Conservation (phyloP, 495 filamentous ascomycete species). For the Aspergillus panamensis region DNA sequence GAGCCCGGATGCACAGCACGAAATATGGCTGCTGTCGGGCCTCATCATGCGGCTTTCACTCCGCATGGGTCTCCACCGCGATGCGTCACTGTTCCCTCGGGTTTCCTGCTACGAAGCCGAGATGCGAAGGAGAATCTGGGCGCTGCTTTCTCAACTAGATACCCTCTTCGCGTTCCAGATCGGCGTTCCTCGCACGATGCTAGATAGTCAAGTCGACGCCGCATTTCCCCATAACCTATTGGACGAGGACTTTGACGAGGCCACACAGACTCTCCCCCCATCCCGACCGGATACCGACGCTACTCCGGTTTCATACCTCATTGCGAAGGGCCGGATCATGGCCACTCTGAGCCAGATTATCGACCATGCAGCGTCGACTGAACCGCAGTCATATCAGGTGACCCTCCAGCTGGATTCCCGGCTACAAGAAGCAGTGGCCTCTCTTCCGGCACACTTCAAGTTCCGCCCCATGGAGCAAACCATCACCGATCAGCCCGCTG, state of each 20-base stretch:
- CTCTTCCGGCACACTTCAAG: not conserved
- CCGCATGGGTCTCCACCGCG: conserved; percentile 9
- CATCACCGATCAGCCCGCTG: not conserved
- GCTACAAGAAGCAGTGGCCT: conserved; percentile 3
- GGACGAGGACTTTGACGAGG: conserved; percentile 9
- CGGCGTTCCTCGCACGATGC: conserved; percentile 7
- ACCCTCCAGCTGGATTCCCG: conserved; percentile 1
- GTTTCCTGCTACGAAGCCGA: conserved; percentile 10
- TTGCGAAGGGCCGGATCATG: not conserved
- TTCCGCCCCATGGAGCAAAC: conserved; percentile 4
- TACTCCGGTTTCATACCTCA: conserved; percentile 7
- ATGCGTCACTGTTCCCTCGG: not conserved
- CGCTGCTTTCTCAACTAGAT: conserved; percentile 5
- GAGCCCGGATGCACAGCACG: conserved; percentile 8
- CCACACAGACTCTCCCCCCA: not conserved
- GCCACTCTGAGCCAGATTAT: not conserved
- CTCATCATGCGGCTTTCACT: conserved; percentile 2
- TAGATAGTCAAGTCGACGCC: not conserved
- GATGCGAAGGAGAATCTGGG: conserved; percentile 12
- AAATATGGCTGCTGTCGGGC: conserved; percentile 6
- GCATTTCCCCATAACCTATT: conserved; percentile 3
- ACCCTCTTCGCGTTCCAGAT: conserved; percentile 2
- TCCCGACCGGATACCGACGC: conserved; percentile 7
- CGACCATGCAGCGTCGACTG: not conserved
- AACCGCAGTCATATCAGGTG: conserved; percentile 1